A percentile compares a stretch with the other conserved stretches of the same genome.
phyloP scores from a whole-genome alignment of 176 grass and related monocot genomes.

The Bolboschoenus planiculmis region DNA sequence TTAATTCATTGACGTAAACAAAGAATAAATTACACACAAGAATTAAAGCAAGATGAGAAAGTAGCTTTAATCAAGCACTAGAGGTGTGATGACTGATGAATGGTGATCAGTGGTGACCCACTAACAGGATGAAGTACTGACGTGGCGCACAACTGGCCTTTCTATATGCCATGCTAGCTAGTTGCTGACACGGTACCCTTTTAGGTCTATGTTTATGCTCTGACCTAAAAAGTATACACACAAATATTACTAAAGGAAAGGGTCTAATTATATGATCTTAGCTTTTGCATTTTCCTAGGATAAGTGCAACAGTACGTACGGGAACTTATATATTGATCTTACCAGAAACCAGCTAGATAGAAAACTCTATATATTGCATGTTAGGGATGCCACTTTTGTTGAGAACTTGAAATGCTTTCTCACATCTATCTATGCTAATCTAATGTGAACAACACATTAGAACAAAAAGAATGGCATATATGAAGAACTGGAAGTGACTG shows the following conservation, averaged over 20 bases:
- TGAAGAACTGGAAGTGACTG: neutral
- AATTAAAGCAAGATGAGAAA: neutral
- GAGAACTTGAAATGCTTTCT: neutral
- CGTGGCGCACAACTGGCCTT: slow-evolving; percentile 10
- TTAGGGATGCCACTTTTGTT: neutral
- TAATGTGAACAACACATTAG: neutral
- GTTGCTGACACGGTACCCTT: neutral
- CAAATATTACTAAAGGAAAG: neutral
- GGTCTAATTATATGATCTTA: neutral
- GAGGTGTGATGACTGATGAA: neutral
- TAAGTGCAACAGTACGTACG: neutral
- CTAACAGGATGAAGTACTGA: slow-evolving; percentile 10
- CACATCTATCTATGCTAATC: neutral
- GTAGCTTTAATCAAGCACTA: neutral
- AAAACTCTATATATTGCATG: neutral
- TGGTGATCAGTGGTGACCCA: neutral
- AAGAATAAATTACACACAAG: neutral
- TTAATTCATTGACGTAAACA: neutral
- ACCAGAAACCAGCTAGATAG: neutral
- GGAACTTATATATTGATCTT: neutral
- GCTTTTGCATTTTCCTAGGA: neutral
- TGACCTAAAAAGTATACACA: neutral
- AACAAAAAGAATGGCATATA: too few relatives aligned
- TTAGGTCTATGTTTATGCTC: slow-evolving; percentile 3
- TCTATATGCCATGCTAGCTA: slow-evolving; percentile 11